Evolutionary conservation across 1,284 basidiomycete species (phyloP), one percentile per base, ranked within the genome.

Genomic region (Pisolithus thermaeus): DNA sequence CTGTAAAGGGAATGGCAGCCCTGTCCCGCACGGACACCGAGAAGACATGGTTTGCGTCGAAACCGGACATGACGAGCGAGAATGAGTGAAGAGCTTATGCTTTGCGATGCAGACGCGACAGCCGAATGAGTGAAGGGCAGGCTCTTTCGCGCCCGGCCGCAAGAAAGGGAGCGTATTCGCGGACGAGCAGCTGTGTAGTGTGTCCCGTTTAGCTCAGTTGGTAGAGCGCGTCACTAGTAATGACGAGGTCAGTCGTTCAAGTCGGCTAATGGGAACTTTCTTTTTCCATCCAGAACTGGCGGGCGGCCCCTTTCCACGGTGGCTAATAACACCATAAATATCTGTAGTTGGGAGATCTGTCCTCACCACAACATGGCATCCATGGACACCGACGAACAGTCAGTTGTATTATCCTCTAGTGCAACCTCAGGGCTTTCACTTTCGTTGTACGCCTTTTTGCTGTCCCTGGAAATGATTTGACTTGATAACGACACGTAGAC

Each of bases 31-130:
- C 83, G 27, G 84, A 77, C 50, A 93, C 82, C 3, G 84, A 83
- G 69, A 84, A 93, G n/a, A 92, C 77, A 56, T 79, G 80, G 67
- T 91, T 84, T 43, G 78, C 74, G 60, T 92, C 88, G 63, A 90
- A 92, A 49, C 87, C 87, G 52, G 80, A 80, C 79, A 80, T 81
- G 28, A 30, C 28, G 9, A 8, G 28, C 28, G 11, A 30, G 49
- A 52, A 64, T 53, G 49, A n/a, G 47, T 37, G 50, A 51, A 42
- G 28, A 51, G 54, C 54, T 38, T 37, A 41, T 32, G 40, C 53
- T 57, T 62, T 62, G 39, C 18, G 11, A 27, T 25, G 16, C 28
- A 7, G 11, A 36, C 44, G 28, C 46, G 39, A 39, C 12, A 28
- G 28, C 20, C 43, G 3, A 2, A 30, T 52, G 61, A 57, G 23